Base-by-base conservation (phyloP, 2,329 filamentous ascomycete species). In the Mycocentrospora acerina region DNA sequence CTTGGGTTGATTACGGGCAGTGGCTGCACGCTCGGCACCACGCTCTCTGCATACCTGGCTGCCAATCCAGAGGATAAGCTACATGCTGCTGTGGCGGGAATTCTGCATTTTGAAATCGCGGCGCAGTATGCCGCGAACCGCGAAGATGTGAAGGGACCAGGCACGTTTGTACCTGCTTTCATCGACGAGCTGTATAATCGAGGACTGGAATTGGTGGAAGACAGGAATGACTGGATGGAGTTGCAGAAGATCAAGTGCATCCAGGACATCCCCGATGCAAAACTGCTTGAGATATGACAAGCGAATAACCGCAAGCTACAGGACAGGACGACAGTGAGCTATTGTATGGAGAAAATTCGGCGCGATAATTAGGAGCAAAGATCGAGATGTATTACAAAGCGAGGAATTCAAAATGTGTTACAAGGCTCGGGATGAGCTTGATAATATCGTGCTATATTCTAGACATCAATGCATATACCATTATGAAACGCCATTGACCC, bases 1-100 rank as follows among this genome's bases (percentile, higher is more conserved):
- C 75, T 93, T 2, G 83, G 81, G 14, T 70, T 75, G 46, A 80
- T 93, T 37, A 93, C 88, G 0, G 88, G 88, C 2, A 71, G 66
- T 26, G 91, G 91, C 0, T 97, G 91, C 66, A 85, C 87, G 4
- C 76, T 96, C 6, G 91, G 90, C 1, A 93, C 90, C 0, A 81
- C 84, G 1, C 76, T 95, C 32, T 88, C 87, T 14, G 84, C 87
- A 35, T 85, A 86, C 62, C 63, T 91, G 29, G 85, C 88, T 13
- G 6, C 46, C 16, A 50, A 48, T 29, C 48, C 31, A 12, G 38
- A 28, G 24, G 59, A 53, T 11, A 53, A 50, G 59, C 71, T 96
- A n/a, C 67, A 81, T 1, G 88, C 88, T 4, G 80, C 83, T 0
- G 62, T 95, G 1, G 82, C 88, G 0, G 90, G 77, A 0, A 69